Evolutionary conservation across 2,329 filamentous ascomycete species (phyloP).

Genomic region (Paraconiothyrium brasiliense): DNA sequence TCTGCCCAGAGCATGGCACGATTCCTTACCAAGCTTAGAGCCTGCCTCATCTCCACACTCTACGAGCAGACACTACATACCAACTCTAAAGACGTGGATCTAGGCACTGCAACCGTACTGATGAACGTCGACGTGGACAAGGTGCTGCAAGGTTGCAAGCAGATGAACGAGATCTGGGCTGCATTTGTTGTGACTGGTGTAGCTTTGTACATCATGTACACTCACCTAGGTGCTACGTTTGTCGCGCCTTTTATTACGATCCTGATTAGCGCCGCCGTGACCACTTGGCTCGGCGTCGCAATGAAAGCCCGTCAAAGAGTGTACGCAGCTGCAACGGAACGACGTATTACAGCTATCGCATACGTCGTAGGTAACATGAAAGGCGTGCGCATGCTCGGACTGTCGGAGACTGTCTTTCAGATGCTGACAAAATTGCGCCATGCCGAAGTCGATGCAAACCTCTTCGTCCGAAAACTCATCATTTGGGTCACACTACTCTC

Average conservation of each 20-base stretch:
- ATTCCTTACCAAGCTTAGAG: conserved; percentile 34
- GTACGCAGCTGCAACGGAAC: conserved; percentile 34
- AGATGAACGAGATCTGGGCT: conserved; percentile 39
- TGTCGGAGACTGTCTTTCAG: conserved; percentile 28
- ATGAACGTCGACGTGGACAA: conserved; percentile 46
- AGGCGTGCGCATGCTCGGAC: conserved; percentile 36
- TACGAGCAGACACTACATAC: conserved; percentile 35
- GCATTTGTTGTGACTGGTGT: conserved; percentile 26
- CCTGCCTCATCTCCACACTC: conserved; percentile 34
- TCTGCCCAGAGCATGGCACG: conserved; percentile 32
- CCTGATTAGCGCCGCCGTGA: conserved; percentile 21
- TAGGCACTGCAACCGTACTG: conserved; percentile 34
- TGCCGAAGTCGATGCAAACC: conserved; percentile 27
- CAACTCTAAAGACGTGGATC: conserved; percentile 24
- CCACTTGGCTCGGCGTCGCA: conserved; percentile 22
- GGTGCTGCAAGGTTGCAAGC: conserved; percentile 26
- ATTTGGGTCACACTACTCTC: conserved; percentile 31
- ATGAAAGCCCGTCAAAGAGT: conserved; percentile 28
- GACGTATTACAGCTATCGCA: conserved; percentile 32
- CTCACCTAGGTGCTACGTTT: conserved; percentile 31
- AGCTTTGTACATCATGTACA: conserved; percentile 36
- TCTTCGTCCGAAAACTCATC: conserved; percentile 21
- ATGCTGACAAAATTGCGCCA: conserved; percentile 30
- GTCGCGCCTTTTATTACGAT: conserved; percentile 33
- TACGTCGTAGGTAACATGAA: conserved; percentile 32